These are phyloP conservation scores for Lasiodiplodia gonubiensis DNA, from an alignment of 2,329 filamentous ascomycete species.

Conservation along the genomic window DNA sequence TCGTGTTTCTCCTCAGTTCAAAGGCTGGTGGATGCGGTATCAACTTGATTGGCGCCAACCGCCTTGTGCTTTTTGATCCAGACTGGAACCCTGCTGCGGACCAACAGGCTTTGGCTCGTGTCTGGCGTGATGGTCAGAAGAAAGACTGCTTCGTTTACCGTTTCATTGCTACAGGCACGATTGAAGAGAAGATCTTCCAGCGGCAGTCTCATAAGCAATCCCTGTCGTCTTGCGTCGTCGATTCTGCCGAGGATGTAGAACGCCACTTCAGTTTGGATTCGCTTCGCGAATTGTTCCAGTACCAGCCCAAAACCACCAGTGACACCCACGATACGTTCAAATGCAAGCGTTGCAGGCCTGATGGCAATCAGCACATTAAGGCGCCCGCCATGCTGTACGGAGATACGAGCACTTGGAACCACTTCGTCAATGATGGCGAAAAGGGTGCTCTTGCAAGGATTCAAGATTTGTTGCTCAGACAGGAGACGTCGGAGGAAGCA, in stretches of 20 bases:
- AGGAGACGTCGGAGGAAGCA: constrained; percentile 77
- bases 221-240: constrained; percentile 92
- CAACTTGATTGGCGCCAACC: constrained; percentile 92
- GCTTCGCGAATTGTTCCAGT: constrained; percentile 92
- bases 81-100: constrained; percentile 96
- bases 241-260: constrained; percentile 95
- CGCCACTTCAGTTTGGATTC: constrained; percentile 93
- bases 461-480: constrained; percentile 86
- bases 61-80: constrained; percentile 93
- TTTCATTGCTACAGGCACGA: constrained; percentile 98
- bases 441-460: constrained; percentile 74
- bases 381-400: constrained; percentile 95
- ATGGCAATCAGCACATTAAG: constrained; percentile 86
- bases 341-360: constrained; percentile 86
- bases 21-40: constrained; percentile 97
- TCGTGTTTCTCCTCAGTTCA: constrained; percentile 93
- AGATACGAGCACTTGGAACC: constrained; percentile 99
- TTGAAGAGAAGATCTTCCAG: constrained; percentile 99
- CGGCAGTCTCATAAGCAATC: constrained; percentile 98
- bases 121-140: constrained; percentile 98
- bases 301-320: constrained; percentile 79
- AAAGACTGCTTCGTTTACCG: constrained; percentile 99
- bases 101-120: constrained; percentile 93
- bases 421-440: constrained; percentile 80
- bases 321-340: constrained; percentile 99